Percentiles rank a stretch among this genome's conserved stretches.
These are phyloP conservation scores for Naganishia liquefaciens DNA, from an alignment of 1,284 basidiomycete species.

Conservation along the genomic window DNA sequence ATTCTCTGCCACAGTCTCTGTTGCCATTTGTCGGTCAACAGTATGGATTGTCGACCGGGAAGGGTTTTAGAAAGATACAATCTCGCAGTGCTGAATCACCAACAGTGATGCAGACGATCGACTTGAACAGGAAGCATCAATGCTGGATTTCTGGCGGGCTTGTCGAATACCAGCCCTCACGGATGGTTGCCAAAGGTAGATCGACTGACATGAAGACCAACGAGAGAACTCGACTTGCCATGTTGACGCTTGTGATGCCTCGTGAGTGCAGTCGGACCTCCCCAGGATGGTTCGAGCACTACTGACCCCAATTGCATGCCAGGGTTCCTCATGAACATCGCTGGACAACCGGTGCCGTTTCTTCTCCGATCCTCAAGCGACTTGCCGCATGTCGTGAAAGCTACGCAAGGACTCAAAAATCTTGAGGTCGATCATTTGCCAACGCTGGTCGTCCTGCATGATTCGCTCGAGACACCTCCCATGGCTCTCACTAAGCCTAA, in stretches of 20 bases:
- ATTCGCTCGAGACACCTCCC: conserved; percentile 25
- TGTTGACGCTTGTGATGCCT: conserved; percentile 31
- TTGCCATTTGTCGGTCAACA: conserved; percentile 25
- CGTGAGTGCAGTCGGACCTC: conserved; percentile 4
- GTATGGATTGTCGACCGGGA: neutral
- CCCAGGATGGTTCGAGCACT: too few species aligned
- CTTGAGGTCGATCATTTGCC: conserved; percentile 6
- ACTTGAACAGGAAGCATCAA: conserved; percentile 24
- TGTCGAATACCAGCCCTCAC: neutral
- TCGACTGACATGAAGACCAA: too few species aligned
- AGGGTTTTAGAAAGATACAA: neutral
- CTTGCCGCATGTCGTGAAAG: neutral
- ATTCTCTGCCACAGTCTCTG: conserved; percentile 32
- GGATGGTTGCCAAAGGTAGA: too few species aligned
- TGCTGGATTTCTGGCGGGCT: conserved; percentile 30
- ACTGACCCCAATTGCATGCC: neutral
- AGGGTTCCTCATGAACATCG: conserved; percentile 32
- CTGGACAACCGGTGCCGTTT: conserved; percentile 28
- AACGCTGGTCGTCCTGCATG: conserved; percentile 33
- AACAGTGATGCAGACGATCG: too few species aligned
- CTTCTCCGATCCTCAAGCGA: conserved; percentile 17
- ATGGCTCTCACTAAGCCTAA: conserved; percentile 23
- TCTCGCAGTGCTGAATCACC: neutral
- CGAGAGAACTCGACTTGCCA: neutral
- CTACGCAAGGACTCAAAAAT: neutral